Evolutionary conservation across 1,139 yeast genomes (phyloP).

Genomic region (Pichia sp.): DNA sequence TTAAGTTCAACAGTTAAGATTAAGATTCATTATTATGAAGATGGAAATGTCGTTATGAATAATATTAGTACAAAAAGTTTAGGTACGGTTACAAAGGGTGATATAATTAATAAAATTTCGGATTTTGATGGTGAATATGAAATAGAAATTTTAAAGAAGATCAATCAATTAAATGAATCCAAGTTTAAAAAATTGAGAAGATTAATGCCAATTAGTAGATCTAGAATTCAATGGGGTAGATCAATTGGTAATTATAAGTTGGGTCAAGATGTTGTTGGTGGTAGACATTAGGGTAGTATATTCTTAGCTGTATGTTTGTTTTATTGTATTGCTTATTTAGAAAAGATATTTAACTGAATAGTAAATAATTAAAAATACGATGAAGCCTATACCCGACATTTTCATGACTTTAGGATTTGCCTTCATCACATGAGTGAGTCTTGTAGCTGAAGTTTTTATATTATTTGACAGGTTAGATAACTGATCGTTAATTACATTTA

Average conservation of each 20-base stretch:
- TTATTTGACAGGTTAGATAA: constrained; percentile 54
- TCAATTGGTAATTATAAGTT: constrained; percentile 85
- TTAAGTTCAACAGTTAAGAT: constrained; percentile 52
- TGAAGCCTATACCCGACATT: constrained; percentile 52
- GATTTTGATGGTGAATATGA: constrained; percentile 58
- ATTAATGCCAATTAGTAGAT: constrained; percentile 83
- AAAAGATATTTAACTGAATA: constrained; percentile 50
- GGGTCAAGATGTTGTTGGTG: constrained; percentile 70
- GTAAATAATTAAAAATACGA: constrained; percentile 61
- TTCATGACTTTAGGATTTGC: constrained; percentile 53
- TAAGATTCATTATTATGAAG: constrained; percentile 90
- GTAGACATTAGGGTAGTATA: constrained; percentile 27
- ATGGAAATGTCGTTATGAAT: constrained; percentile 83
- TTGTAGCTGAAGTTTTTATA: constrained; percentile 60
- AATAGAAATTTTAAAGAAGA: constrained; percentile 52
- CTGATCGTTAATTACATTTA: constrained; percentile 53
- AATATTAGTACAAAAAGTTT: constrained; percentile 35
- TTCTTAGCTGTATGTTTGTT: not conserved
- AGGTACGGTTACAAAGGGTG: constrained; percentile 22
- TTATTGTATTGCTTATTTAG: constrained; percentile 1
- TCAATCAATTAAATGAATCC: constrained; percentile 68
- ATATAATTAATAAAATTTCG: constrained; percentile 47
- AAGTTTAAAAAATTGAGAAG: constrained; percentile 82
- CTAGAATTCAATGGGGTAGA: constrained; percentile 92
- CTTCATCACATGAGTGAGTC: constrained; percentile 53